phyloP scores from a whole-genome alignment of 257 asterid genomes.

The Solanum medicagineum region DNA sequence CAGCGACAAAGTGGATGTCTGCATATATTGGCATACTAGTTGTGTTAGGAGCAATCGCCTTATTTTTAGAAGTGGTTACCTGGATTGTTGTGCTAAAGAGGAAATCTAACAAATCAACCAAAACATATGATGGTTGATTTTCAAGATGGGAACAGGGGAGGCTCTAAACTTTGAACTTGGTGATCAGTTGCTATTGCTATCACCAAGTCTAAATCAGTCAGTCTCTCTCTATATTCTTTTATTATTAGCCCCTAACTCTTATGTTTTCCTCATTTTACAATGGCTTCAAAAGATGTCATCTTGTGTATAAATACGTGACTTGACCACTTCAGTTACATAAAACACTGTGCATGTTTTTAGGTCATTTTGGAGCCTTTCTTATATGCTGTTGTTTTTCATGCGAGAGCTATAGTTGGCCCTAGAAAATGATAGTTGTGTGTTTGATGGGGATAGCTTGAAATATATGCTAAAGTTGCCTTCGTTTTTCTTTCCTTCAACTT shows the following conservation, averaged over 20 bases:
- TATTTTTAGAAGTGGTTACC: slow-evolving; percentile 47
- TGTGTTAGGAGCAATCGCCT: slow-evolving; percentile 38
- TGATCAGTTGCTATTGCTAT: slow-evolving; percentile 1
- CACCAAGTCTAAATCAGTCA: not conserved
- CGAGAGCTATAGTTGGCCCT: not conserved
- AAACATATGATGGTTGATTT: slow-evolving; percentile 39
- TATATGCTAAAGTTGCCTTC: not conserved
- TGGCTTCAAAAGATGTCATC: not conserved
- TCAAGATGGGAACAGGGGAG: slow-evolving; percentile 13
- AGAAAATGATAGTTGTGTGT: not conserved
- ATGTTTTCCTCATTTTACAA: not conserved
- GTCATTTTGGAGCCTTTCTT: not conserved
- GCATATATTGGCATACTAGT: slow-evolving; percentile 39
- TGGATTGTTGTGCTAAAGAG: slow-evolving; percentile 56
- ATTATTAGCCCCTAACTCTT: not conserved
- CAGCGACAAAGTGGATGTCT: slow-evolving; percentile 48
- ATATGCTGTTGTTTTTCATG: not conserved
- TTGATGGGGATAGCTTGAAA: not conserved
- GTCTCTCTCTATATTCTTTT: not conserved
- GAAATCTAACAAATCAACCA: slow-evolving; percentile 35
- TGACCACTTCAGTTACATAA: not conserved
- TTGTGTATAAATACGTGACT: not conserved
- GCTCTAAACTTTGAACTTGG: slow-evolving; percentile 19
- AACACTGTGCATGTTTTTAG: not conserved
- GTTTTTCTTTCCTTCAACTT: not conserved